Evolutionary conservation across 208 protist genomes (phyloP), one percentile per base, ranked within the genome.

Genomic region (Blechomonas ayalai): DNA sequence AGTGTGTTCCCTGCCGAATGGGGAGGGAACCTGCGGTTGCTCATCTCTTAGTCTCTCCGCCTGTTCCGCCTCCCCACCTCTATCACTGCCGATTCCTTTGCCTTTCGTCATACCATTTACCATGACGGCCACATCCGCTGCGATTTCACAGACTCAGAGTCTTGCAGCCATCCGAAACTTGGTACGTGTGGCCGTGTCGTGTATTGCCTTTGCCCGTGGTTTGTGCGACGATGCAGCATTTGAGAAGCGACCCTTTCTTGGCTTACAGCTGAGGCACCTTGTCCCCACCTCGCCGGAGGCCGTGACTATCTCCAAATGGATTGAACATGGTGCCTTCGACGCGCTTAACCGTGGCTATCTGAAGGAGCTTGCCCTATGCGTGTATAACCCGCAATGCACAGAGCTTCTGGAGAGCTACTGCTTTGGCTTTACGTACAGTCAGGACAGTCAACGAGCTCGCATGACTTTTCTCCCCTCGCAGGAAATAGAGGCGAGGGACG

Each of bases 131-230:
- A 63, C 57, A 13, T 47, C 29, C 9, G 20, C 66, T 4, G 76
- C 70, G 26, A 70, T 92, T 2, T 69, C 69, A 20, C 69, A 88
- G 50, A 59, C 55, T 12, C 77, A 89, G 54, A 92, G 83, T 54
- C 57, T 92, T 0, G 83, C 79, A 3, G 83, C 79, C 1, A 78
- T 92, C 27, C 76, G 76, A 13, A 92, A 92, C 43, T 84, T 89
- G 47, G 57, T 89, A 16, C 76, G 76, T 15, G 67, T 67, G 5
- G 64, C 83, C 0, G 64, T 92, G 22, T 88, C 83, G 0, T 80
- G 67, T 46, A 84, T 92, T 34, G 77, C 83, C 1, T 88, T 77
- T 57, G 58, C 73, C 0, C 73, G 79, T 15, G 83, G 83, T 5
- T 46, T 92, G 4, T 92, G 78, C 57, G 67, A 49, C 40, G 76